Conservation (phyloP, 495 filamentous ascomycete genomes). For the Aspergillus avenaceus region DNA sequence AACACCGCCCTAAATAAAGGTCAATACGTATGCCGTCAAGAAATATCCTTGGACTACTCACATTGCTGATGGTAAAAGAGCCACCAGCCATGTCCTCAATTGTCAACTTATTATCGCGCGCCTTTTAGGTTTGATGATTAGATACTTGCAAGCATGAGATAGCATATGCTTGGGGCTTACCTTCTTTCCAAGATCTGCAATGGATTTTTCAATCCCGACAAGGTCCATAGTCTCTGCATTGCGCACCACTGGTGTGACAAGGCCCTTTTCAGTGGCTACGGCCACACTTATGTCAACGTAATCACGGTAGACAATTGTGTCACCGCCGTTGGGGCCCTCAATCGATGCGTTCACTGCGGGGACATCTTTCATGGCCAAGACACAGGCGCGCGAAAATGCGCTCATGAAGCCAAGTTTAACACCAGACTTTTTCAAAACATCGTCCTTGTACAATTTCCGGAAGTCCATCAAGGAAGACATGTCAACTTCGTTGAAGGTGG, state of each 20-base stretch:
- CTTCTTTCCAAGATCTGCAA: conserved; percentile 95
- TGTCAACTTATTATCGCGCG: conserved; percentile 91
- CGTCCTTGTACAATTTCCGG: conserved; percentile 94
- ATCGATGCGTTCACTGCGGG: conserved; percentile 98
- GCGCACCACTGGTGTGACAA: conserved; percentile 93
- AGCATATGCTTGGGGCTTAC: conserved; percentile 35
- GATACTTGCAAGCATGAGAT: neutral
- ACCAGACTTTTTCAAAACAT: conserved; percentile 89
- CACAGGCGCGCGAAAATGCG: conserved; percentile 87
- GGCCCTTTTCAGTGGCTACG: conserved; percentile 94
- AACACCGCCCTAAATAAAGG: conserved; percentile 52
- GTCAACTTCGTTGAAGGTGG: conserved; percentile 99
- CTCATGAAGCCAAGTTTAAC: conserved; percentile 99
- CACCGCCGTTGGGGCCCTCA: conserved; percentile 88
- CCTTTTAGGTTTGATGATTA: conserved; percentile 42
- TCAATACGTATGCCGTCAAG: conserved; percentile 15
- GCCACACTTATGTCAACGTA: conserved; percentile 98
- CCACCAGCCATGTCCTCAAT: conserved; percentile 99
- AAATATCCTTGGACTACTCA: conserved; percentile 22
- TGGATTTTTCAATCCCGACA: conserved; percentile 83
- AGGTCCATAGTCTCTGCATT: conserved; percentile 87
- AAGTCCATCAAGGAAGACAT: conserved; percentile 98
- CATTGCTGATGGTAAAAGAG: conserved; percentile 98
- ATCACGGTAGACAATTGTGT: conserved; percentile 96
- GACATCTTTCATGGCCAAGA: conserved; percentile 90